Conservation (phyloP, 1,284 basidiomycete genomes). For the Vanrija sp. region DNA sequence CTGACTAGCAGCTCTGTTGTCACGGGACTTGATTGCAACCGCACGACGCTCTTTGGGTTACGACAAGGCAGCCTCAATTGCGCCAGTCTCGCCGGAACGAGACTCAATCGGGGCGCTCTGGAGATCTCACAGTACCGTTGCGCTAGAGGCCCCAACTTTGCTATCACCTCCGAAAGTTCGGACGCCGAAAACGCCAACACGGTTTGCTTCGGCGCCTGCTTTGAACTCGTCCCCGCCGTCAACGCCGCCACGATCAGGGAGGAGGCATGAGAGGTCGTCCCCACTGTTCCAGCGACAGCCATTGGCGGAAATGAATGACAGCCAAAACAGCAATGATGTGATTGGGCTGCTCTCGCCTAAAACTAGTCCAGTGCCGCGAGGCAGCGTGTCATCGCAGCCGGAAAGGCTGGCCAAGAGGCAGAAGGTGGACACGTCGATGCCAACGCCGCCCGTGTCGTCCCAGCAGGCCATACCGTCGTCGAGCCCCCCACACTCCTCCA, state of each 20-base stretch:
- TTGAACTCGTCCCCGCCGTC: not conserved
- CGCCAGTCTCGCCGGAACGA: constrained; percentile 19
- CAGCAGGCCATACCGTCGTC: not conserved
- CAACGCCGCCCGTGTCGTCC: not conserved
- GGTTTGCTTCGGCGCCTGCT: not conserved
- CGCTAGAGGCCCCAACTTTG: not conserved
- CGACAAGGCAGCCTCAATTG: not conserved
- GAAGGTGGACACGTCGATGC: not conserved
- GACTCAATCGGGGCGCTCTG: constrained; percentile 32
- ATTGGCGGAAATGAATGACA: no score
- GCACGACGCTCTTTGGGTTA: constrained; percentile 36
- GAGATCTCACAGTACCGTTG: constrained; percentile 20
- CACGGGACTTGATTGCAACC: constrained; percentile 14
- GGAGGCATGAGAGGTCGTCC: no score
- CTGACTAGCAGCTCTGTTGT: constrained; percentile 19
- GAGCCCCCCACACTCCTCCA: no score
- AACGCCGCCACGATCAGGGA: not conserved
- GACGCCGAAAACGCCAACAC: not conserved
- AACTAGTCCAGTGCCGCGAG: no score
- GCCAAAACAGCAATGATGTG: no score
- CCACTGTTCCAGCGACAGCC: no score
- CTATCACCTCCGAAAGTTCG: not conserved
- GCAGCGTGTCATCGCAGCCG: not conserved
- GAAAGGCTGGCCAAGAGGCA: not conserved
- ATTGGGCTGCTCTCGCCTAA: no score